Evolutionary conservation across 2,329 filamentous ascomycete species (phyloP).

Genomic region (Fonsecaea erecta): DNA sequence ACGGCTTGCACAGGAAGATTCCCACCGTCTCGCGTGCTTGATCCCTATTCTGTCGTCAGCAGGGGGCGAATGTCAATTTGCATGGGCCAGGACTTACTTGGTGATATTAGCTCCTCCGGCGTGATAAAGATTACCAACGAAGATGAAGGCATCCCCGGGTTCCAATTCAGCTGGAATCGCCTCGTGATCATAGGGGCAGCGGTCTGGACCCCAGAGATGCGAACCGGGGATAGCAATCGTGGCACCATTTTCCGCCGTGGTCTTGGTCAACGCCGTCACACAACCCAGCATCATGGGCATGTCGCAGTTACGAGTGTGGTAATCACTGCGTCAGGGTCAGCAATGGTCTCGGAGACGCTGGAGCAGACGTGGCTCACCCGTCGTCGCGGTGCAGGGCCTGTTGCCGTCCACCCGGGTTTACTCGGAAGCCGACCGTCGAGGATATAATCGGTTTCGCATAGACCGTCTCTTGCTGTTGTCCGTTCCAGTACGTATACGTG

Average conservation of each 20-base stretch:
- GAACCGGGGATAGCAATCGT: conserved; percentile 41
- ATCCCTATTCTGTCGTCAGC: conserved; percentile 23
- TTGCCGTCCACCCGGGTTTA: conserved; percentile 37
- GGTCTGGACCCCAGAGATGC: conserved; percentile 38
- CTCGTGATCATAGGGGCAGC: conserved; percentile 33
- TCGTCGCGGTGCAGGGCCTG: conserved; percentile 42
- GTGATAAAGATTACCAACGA: conserved; percentile 44
- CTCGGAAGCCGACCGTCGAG: conserved; percentile 42
- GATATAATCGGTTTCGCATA: conserved; percentile 39
- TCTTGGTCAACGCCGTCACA: conserved; percentile 42
- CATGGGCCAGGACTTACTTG: conserved; percentile 17
- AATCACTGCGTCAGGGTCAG: conserved; percentile 22
- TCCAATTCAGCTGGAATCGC: conserved; percentile 41
- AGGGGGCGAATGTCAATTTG: background rate
- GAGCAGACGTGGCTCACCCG: conserved; percentile 36
- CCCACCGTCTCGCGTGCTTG: conserved; percentile 33
- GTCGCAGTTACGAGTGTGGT: conserved; percentile 42
- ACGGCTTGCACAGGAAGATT: conserved; percentile 32
- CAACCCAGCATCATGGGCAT: conserved; percentile 48
- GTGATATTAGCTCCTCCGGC: conserved; percentile 43
- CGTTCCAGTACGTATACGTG: conserved; percentile 46
- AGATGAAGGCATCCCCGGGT: conserved; percentile 46
- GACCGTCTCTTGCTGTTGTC: conserved; percentile 31
- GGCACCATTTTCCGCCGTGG: conserved; percentile 41
- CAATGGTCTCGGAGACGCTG: conserved; percentile 42